Conservation (phyloP, 176 grass and related monocot species). For the Triticum monococcum region DNA sequence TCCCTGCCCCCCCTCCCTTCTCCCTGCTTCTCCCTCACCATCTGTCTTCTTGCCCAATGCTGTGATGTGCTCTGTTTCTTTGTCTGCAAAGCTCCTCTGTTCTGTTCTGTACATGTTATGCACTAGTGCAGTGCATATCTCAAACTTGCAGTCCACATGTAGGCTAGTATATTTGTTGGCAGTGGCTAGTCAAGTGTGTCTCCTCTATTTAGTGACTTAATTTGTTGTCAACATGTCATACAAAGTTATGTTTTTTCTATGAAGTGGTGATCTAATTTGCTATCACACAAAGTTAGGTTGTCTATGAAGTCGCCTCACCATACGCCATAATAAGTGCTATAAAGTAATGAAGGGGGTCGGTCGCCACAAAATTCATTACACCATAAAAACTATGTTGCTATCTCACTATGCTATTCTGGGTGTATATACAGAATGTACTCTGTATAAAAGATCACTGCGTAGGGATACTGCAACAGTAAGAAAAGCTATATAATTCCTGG, state of each 20-base stretch:
- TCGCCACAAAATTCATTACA: not conserved
- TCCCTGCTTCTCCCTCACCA: not conserved
- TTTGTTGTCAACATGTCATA: not conserved
- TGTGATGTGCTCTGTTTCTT: not conserved
- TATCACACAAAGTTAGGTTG: not conserved
- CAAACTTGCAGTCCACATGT: no score
- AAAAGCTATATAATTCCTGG: not conserved
- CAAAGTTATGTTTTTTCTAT: not conserved
- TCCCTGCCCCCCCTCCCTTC: no score
- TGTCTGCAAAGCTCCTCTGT: not conserved
- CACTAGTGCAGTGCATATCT: not conserved
- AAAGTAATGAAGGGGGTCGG: not conserved
- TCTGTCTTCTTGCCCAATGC: not conserved
- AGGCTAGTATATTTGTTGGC: not conserved
- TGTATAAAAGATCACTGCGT: not conserved
- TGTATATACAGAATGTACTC: slow-evolving; percentile 6
- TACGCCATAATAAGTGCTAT: not conserved
- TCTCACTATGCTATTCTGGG: not conserved
- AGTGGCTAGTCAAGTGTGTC: not conserved
- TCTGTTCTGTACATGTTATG: not conserved
- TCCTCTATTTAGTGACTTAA: not conserved
- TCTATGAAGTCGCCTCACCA: not conserved
- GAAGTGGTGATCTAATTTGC: not conserved
- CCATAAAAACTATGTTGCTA: not conserved
- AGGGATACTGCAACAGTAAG: not conserved